Conservation (phyloP, 768 basidiomycete genomes). For the Dentipellis fragilis region DNA sequence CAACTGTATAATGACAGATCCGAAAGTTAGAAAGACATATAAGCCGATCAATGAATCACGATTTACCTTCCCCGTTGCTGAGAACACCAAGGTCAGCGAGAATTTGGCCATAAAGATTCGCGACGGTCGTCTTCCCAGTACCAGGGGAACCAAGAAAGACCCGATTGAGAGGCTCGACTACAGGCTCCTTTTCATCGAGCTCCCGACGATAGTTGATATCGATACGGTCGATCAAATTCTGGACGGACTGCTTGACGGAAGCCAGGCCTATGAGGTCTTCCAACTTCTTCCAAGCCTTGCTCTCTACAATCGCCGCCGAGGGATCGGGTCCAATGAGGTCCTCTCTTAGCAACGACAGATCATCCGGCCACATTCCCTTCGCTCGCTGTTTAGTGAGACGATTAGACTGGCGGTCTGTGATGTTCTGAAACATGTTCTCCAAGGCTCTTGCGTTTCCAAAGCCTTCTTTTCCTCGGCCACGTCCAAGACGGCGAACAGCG, state of each 20-base stretch:
- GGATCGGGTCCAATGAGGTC: slow-evolving; percentile 64
- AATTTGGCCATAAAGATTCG: slow-evolving; percentile 55
- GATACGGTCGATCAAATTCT: slow-evolving; percentile 34
- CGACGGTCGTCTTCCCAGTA: slow-evolving; percentile 66
- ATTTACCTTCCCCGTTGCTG: slow-evolving; percentile 62
- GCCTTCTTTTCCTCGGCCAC: slow-evolving; percentile 46
- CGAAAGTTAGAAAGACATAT: background rate
- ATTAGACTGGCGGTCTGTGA: slow-evolving; percentile 43
- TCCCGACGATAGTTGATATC: slow-evolving; percentile 52
- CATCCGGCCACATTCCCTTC: slow-evolving; percentile 30
- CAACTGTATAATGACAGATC: slow-evolving; percentile 27
- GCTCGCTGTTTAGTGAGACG: slow-evolving; percentile 34
- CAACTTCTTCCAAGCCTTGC: slow-evolving; percentile 40
- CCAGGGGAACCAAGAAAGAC: slow-evolving; percentile 62
- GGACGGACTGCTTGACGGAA: slow-evolving; percentile 45
- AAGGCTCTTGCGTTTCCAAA: slow-evolving; percentile 64
- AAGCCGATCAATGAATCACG: background rate
- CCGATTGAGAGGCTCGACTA: slow-evolving; percentile 48
- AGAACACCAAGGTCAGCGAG: slow-evolving; percentile 51
- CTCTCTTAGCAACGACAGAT: slow-evolving; percentile 39
- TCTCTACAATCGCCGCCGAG: slow-evolving; percentile 32
- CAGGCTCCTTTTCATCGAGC: slow-evolving; percentile 40
- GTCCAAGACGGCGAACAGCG: slow-evolving; percentile 47
- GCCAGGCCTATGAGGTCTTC: slow-evolving; percentile 44
- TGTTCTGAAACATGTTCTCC: slow-evolving; percentile 35